Evolutionary conservation across 139 green algal genomes (phyloP).

Genomic region (Parachlorella kessleri): DNA sequence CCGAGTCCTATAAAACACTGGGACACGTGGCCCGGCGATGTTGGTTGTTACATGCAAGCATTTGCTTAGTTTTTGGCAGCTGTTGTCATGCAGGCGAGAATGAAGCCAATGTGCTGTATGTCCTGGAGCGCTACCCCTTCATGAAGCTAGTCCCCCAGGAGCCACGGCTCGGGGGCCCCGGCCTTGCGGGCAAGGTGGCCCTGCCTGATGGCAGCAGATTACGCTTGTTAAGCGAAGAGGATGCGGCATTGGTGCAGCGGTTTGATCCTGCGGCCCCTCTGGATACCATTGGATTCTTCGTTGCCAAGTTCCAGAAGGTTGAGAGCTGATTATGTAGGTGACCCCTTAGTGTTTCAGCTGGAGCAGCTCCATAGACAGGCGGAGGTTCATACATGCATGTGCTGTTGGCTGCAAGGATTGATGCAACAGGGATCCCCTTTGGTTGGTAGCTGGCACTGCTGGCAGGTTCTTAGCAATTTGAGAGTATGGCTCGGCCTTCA

Average conservation of each 20-base stretch:
- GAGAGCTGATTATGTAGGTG: background rate
- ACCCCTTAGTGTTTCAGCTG: too few relatives aligned
- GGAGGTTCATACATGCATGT: too few relatives aligned
- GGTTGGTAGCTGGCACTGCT: too few relatives aligned
- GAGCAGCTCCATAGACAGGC: too few relatives aligned
- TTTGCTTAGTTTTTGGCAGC: too few relatives aligned
- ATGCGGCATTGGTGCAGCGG: constrained; percentile 81
- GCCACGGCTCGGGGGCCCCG: constrained; percentile 60
- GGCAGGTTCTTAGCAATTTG: too few relatives aligned
- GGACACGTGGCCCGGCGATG: too few relatives aligned
- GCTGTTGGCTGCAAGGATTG: too few relatives aligned
- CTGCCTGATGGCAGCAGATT: constrained; percentile 11
- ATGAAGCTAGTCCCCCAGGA: constrained; percentile 62
- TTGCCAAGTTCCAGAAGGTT: constrained; percentile 81
- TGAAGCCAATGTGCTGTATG: constrained; percentile 84
- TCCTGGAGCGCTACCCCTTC: constrained; percentile 75
- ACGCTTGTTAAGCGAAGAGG: constrained; percentile 63
- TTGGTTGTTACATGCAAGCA: too few relatives aligned
- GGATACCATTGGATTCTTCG: constrained; percentile 93
- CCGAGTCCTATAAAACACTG: too few relatives aligned
- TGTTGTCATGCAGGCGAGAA: constrained; percentile 75
- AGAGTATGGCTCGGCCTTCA: too few relatives aligned
- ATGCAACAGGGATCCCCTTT: too few relatives aligned
- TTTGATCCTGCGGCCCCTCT: constrained; percentile 71
- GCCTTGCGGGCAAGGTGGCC: constrained; percentile 45